Base-by-base conservation (phyloP, 371 early-diverging fungal species). In the Catenaria anguillulae region DNA sequence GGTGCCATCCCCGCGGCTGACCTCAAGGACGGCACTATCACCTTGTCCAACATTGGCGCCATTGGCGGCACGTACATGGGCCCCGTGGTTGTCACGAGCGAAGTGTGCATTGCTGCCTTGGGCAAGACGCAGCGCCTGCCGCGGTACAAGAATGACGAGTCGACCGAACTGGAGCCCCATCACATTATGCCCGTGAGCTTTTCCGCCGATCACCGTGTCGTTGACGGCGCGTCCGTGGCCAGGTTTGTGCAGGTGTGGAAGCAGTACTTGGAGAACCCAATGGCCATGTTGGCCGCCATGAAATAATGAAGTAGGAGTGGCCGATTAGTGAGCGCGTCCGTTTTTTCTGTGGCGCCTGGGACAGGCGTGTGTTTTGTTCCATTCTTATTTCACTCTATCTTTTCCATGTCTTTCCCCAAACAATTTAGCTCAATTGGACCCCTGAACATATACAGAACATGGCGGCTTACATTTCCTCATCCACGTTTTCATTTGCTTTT, bases 191-290 rank as follows among this genome's bases (percentile, higher is more conserved):
- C 82, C 21, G 75, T 92, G 33, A 90, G 90, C 76, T 94, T 89
- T 86, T 84, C 87, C 3, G 97, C 97, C 8, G 97, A 97, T 72
- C 97, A 97, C 71, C 80, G 97, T 33, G 86, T 97, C n/a, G 81
- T 96, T 64, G 97, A 96, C 71, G 98, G 98, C 26, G 98, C 95
- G 5, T 94, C 97, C 0, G 79, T 96, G 64, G 97, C 97, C 37
- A 77, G 93, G 54, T 95, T 95, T 73, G 88, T 85, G 23, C 76
- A 80, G 59, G 69, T 76, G 33, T 97, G 90, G 93, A 92, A 91
- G 77, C 64, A 68, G 31, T 77, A 87, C 55, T 71, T 97, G 37
- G 95, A 97, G 74, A 81, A 90, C 66, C 89, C 90, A 0, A 65
- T 31, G 42, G n/a, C 21, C 34, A 40, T 60, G 36, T 34, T 60